phyloP scores from a whole-genome alignment of 202 grass and related monocot genomes.

The Eragrostis tef region DNA sequence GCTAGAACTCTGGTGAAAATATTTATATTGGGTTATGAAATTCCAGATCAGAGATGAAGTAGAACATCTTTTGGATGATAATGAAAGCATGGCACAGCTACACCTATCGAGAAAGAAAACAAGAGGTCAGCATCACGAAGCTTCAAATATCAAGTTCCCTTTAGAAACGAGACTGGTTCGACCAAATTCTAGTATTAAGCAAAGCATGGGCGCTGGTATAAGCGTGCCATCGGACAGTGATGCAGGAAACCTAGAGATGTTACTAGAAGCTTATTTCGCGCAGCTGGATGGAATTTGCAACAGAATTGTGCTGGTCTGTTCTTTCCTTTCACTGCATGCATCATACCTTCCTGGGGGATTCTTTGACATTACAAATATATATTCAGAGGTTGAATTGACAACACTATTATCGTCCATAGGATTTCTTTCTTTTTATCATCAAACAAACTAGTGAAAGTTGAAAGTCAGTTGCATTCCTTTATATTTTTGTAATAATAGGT shows the following conservation, averaged over 20 bases:
- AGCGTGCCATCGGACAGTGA: slow-evolving; percentile 42
- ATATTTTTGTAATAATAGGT: not conserved
- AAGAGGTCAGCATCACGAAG: slow-evolving; percentile 60
- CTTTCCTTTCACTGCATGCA: not conserved
- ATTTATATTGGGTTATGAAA: not conserved
- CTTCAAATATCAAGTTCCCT: slow-evolving; percentile 52
- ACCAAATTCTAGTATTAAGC: slow-evolving; percentile 48
- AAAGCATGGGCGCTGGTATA: slow-evolving; percentile 39
- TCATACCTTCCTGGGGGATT: not conserved
- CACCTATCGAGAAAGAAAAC: slow-evolving; percentile 68
- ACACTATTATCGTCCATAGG: not conserved
- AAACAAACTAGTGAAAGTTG: slow-evolving; percentile 8
- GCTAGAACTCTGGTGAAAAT: not conserved
- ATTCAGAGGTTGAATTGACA: not conserved
- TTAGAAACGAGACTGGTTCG: slow-evolving; percentile 36
- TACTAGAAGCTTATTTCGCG: slow-evolving; percentile 79
- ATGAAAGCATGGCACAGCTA: slow-evolving; percentile 62
- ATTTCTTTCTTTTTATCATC: not conserved
- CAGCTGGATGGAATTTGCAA: slow-evolving; percentile 73
- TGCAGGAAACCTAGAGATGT: slow-evolving; percentile 65
- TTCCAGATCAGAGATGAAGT: slow-evolving; percentile 72
- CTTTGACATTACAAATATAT: not conserved
- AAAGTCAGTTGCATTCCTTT: not conserved
- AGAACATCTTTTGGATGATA: slow-evolving; percentile 73
- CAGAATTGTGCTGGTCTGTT: slow-evolving; percentile 65